phyloP scores from a whole-genome alignment of 345 rosid genomes.

The Erucastrum elatum region DNA sequence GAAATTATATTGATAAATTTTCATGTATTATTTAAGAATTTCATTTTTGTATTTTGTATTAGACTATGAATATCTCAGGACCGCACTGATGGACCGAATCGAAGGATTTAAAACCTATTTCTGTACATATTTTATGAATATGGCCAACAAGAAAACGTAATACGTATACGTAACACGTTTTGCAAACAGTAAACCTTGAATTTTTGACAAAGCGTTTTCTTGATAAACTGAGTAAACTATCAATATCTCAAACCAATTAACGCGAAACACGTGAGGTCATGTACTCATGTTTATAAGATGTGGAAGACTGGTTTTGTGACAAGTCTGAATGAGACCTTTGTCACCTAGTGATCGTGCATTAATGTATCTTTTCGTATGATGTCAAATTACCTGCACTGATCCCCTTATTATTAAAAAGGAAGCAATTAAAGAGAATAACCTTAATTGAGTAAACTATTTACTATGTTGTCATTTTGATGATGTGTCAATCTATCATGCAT shows the following conservation, averaged over 20 bases:
- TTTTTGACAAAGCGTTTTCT: neutral
- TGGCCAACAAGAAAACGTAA: conserved; percentile 14
- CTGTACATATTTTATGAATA: neutral
- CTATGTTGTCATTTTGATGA: no score
- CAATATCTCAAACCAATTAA: neutral
- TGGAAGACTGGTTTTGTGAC: conserved; percentile 8
- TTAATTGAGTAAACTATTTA: no score
- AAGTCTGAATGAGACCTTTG: neutral
- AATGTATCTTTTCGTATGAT: neutral
- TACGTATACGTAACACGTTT: neutral
- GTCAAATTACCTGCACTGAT: neutral
- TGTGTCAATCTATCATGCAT: no score
- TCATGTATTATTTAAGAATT: no score
- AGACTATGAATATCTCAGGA: no score
- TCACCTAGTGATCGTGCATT: neutral
- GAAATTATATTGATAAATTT: no score
- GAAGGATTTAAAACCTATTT: neutral
- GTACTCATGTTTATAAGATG: conserved; percentile 9
- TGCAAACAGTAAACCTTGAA: neutral
- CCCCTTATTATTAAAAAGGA: no score
- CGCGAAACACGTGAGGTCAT: neutral
- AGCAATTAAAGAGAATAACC: no score
- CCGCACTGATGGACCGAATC: neutral
- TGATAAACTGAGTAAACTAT: neutral
- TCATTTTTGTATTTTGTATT: no score